These are phyloP conservation scores for Russula lepida DNA, from an alignment of 768 basidiomycete species.

Conservation along the genomic window DNA sequence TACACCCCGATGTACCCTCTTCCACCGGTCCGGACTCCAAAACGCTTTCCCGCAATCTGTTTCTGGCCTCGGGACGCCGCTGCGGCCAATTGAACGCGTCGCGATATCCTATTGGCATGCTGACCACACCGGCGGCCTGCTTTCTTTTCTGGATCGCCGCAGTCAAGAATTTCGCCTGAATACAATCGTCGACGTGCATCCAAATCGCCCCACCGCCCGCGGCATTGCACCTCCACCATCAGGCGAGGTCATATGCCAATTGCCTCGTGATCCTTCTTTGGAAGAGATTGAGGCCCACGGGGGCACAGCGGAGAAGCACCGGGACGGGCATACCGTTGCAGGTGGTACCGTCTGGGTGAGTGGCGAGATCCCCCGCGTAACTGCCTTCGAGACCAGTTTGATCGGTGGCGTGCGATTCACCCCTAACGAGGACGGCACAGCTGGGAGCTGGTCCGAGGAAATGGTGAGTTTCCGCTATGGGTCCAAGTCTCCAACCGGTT, in stretches of 20 bases:
- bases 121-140: slow-evolving; percentile 52
- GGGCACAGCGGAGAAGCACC: slow-evolving; percentile 47
- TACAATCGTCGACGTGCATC: slow-evolving; percentile 67
- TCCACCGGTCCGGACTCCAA: slow-evolving; percentile 73
- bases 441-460: slow-evolving; percentile 38
- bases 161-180: slow-evolving; percentile 17
- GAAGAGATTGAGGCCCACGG: slow-evolving; percentile 49
- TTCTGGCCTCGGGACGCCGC: slow-evolving; percentile 47
- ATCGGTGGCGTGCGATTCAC: slow-evolving; percentile 60
- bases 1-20: slow-evolving; percentile 47
- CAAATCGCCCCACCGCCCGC: slow-evolving; percentile 60
- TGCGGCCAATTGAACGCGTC: slow-evolving; percentile 49
- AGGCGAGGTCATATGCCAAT: slow-evolving; percentile 47
- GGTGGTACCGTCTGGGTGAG: slow-evolving; percentile 64
- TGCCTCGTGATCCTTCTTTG: slow-evolving; percentile 68
- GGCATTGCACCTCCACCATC: slow-evolving; percentile 62
- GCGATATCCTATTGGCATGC: slow-evolving; percentile 48
- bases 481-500: background rate
- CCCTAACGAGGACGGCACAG: slow-evolving; percentile 36
- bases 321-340: slow-evolving; percentile 57
- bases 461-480: background rate
- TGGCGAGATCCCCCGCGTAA: slow-evolving; percentile 69
- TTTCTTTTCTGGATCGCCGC: slow-evolving; percentile 51
- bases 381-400: slow-evolving; percentile 59
- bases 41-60: slow-evolving; percentile 67